Evolutionary conservation across 1,284 basidiomycete species (phyloP).

Genomic region (Sporisorium sorghi): DNA sequence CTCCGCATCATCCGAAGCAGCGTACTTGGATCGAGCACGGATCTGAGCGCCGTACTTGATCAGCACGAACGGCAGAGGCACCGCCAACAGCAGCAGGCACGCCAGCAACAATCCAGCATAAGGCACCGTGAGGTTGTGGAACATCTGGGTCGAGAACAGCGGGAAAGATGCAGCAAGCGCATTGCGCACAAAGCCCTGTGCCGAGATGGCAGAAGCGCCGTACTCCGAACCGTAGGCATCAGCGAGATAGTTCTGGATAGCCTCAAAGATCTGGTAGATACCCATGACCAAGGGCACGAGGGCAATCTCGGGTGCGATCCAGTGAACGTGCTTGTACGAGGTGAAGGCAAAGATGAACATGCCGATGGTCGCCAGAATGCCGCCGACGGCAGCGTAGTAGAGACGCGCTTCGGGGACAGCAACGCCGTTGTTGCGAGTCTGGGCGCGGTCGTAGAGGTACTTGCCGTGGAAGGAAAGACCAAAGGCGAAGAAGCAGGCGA

Average conservation of each 20-base stretch:
- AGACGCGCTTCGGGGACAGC: conserved; percentile 60
- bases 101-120: conserved; percentile 56
- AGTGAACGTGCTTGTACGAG: conserved; percentile 56
- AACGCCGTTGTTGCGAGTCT: conserved; percentile 50
- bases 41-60: conserved; percentile 58
- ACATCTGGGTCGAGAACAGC: conserved; percentile 59
- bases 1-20: conserved; percentile 42
- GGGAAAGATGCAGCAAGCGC: conserved; percentile 55
- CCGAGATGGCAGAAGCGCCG: conserved; percentile 55
- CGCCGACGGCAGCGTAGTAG: conserved; percentile 57
- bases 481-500: conserved; percentile 66
- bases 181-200: conserved; percentile 59
- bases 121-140: conserved; percentile 53
- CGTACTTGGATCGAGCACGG: conserved; percentile 56
- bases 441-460: conserved; percentile 53
- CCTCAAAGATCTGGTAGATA: conserved; percentile 60
- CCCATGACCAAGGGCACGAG: conserved; percentile 58
- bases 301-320: conserved; percentile 59
- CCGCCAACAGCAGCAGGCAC: conserved; percentile 46
- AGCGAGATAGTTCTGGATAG: conserved; percentile 54
- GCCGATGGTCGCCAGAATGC: conserved; percentile 51
- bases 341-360: conserved; percentile 63
- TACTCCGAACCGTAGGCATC: conserved; percentile 54
- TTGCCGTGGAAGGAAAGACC: conserved; percentile 60
- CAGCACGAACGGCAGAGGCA: conserved; percentile 57